A percentile compares a stretch with the other conserved stretches of the same genome.
Evolutionary conservation across 352 stramenopile species (phyloP).

Genomic region (Peronosclerospora sorghi): DNA sequence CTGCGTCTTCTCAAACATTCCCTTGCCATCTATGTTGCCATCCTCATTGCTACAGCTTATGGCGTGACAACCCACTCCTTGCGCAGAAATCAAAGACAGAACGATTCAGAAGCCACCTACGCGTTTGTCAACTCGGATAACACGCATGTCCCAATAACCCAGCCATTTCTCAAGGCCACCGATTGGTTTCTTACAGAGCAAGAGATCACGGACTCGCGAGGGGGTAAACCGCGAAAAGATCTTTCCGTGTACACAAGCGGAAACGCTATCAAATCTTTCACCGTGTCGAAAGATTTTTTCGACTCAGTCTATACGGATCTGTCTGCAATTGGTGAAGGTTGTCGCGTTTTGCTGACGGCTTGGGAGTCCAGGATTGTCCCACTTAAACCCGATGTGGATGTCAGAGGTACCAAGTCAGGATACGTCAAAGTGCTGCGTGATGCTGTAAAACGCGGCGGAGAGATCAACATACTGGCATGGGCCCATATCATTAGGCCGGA

Average conservation of each 20-base stretch:
- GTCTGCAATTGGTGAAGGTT: slow-evolving; percentile 1
- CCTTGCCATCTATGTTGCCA: too few relatives aligned
- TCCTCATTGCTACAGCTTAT: too few relatives aligned
- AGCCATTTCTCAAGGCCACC: not conserved
- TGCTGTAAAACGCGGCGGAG: slow-evolving; percentile 18
- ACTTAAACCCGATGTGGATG: slow-evolving; percentile 18
- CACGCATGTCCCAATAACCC: too few relatives aligned
- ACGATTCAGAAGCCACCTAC: too few relatives aligned
- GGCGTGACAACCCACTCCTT: too few relatives aligned
- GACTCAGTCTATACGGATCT: slow-evolving; percentile 27
- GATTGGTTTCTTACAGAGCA: slow-evolving; percentile 1
- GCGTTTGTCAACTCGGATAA: too few relatives aligned
- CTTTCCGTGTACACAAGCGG: slow-evolving; percentile 14
- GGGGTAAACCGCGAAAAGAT: slow-evolving; percentile 10
- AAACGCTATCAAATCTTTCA: slow-evolving; percentile 28
- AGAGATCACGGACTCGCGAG: not conserved
- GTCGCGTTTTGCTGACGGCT: slow-evolving; percentile 21
- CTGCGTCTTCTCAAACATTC: too few relatives aligned
- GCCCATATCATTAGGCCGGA: slow-evolving; percentile 19
- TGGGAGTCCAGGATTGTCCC: slow-evolving; percentile 29
- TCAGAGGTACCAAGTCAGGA: slow-evolving; percentile 7
- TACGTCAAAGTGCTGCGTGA: slow-evolving; percentile 19
- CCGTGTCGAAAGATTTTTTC: slow-evolving; percentile 28
- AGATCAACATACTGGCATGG: slow-evolving; percentile 33
- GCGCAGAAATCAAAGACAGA: too few relatives aligned